Evolutionary conservation across 192 early-diverging fungal species (phyloP), one percentile per base, ranked within the genome.

Genomic region (Entomortierella lignicola): DNA sequence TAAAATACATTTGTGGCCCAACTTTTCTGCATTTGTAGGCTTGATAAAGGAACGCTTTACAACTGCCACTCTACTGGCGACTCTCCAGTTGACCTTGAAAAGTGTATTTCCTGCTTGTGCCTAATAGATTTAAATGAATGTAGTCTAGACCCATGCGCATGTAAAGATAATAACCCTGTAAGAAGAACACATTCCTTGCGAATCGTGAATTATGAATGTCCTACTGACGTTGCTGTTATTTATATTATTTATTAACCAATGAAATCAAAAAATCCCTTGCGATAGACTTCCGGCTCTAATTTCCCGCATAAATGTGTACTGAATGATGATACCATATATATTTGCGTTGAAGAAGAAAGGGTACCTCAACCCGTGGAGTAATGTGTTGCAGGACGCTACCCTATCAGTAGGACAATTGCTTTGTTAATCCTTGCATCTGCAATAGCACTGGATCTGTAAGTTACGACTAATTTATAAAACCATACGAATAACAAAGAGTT

Each of bases 201-300:
- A 6, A 42, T 6, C 39, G 8, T 42, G 39, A 6, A 42, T 42
- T 42, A 42, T 42, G 39, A 42, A 10, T 55, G 0, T 29, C n/a
- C n/a, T n/a, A n/a, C n/a, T n/a, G n/a, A n/a, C n/a, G n/a, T n/a
- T n/a, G n/a, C n/a, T n/a, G n/a, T n/a, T n/a, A n/a, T n/a, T n/a
- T n/a, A n/a, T n/a, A n/a, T n/a, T n/a, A n/a, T n/a, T n/a, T n/a
- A n/a, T n/a, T n/a, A n/a, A n/a, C n/a, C n/a, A n/a, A n/a, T n/a
- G n/a, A n/a, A n/a, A n/a, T n/a, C n/a, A n/a, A n/a, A n/a, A n/a
- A n/a, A n/a, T n/a, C n/a, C n/a, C n/a, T n/a, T n/a, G n/a, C n/a
- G n/a, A n/a, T n/a, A 63, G 60, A 54, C 34, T 30, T 64, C 48
- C n/a, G 62, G 62, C 34, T 13, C 50, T 10, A 20, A 34, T 32